Evolutionary conservation across 1,139 yeast genomes (phyloP).

Genomic region (Suhomyces coccinellae): DNA sequence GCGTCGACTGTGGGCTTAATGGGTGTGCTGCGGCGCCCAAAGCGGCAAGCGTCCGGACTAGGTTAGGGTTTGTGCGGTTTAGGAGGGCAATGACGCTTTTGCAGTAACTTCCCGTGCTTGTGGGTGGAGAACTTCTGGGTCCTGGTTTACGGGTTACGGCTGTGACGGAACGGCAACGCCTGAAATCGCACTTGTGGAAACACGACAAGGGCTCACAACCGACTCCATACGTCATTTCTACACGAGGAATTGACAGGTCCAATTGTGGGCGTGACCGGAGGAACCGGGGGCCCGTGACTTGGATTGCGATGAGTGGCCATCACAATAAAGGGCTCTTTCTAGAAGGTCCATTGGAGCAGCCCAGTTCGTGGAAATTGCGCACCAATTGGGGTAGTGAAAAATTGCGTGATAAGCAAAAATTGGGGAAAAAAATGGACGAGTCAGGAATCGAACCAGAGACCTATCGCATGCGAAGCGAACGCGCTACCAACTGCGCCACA

Average conservation of each 20-base stretch:
- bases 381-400: not conserved
- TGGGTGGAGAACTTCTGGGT: not conserved
- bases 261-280: not conserved
- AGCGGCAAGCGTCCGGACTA: too few species aligned
- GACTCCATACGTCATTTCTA: not conserved
- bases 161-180: slow-evolving; percentile 5
- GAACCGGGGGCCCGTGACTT: not conserved
- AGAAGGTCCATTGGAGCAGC: too few species aligned
- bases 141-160: slow-evolving; percentile 1
- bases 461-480: slow-evolving; percentile 74
- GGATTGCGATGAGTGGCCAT: not conserved
- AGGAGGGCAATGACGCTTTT: too few species aligned
- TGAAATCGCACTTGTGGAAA: slow-evolving; percentile 5
- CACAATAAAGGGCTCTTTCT: too few species aligned
- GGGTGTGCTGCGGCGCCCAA: not conserved
- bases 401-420: not conserved
- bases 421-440: slow-evolving; percentile 56
- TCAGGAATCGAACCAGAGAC: slow-evolving; percentile 88
- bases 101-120: too few species aligned
- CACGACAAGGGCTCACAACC: not conserved
- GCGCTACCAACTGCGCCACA: slow-evolving; percentile 94
- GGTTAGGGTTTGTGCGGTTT: too few species aligned
- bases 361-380: not conserved
- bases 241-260: not conserved
- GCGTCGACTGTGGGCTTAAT: not conserved